Evolutionary conservation across 768 basidiomycete genomes (phyloP), one percentile per base, ranked within the genome.

Genomic region (Lactarius indigo): DNA sequence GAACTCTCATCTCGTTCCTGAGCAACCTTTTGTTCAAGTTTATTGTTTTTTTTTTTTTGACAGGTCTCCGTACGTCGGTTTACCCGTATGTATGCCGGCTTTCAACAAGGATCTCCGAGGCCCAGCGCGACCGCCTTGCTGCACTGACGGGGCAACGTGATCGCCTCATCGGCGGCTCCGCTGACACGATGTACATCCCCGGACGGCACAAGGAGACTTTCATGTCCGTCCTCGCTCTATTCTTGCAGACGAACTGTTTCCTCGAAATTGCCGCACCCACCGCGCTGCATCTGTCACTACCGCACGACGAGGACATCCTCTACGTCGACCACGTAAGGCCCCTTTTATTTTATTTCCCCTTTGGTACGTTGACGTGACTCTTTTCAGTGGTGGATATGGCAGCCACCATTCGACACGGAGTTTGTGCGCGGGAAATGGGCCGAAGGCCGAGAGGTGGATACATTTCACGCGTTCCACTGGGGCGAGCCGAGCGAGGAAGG

Each of bases 381-480:
- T 31, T 30, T 47, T 2, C 44, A 82, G 77, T 81, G 80, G 81
- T 83, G 83, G 82, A 82, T 83, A 47, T 80, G 77, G 71, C 71
- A 76, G 20, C 80, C 81, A 9, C 83, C 82, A 23, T 81, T 81
- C 61, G 78, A 83, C 62, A 76, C 80, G 17, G 74, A 75, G 28
- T 84, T 80, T 68, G 83, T 84, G 63, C 76, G 82, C 18, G 73
- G 79, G 55, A 77, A 80, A 61, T 84, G 83, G 83, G 71, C 69
- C 0, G 73, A 78, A 63, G 82, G 82, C 1, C 77, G 73, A 62
- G 83, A 83, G 63, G 83, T 84, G 20, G 83, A 83, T 65, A 80
- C 83, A 10, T 83, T 84, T 70, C 83, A 84, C 65, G 77, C 80
- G 0, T 84, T 82, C 64, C 80, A 82, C 68, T 83, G 83, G 82